A percentile compares a stretch with the other conserved stretches of the same genome.
Evolutionary conservation across 75 land plant species (phyloP).

Genomic region (Adiantum capillusveneris): DNA sequence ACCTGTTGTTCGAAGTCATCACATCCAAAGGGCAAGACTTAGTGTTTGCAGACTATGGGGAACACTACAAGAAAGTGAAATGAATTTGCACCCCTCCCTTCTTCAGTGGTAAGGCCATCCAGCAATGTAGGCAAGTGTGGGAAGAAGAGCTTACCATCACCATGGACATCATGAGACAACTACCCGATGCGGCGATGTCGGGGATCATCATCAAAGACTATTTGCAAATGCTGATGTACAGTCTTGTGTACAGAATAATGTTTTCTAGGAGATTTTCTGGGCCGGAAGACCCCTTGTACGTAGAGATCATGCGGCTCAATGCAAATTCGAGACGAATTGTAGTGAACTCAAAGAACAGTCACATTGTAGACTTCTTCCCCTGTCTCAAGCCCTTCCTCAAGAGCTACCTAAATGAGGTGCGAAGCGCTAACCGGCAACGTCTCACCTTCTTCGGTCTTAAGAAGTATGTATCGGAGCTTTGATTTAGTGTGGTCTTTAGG

Average conservation of each 20-base stretch:
- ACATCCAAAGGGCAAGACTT: constrained; percentile 27
- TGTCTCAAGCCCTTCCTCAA: constrained; percentile 6
- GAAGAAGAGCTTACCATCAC: constrained; percentile 16
- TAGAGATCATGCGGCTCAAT: constrained; percentile 21
- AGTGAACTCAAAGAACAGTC: too few species aligned
- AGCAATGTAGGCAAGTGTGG: constrained; percentile 19
- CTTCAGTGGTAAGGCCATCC: constrained; percentile 31
- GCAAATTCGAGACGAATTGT: background rate
- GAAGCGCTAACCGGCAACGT: constrained; percentile 24
- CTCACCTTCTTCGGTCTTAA: background rate
- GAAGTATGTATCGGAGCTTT: too few species aligned
- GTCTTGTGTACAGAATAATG: constrained; percentile 27
- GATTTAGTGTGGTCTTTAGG: too few species aligned
- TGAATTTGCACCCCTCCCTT: constrained; percentile 31
- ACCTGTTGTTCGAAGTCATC: constrained; percentile 26
- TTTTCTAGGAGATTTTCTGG: constrained; percentile 19
- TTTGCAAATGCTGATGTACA: constrained; percentile 33
- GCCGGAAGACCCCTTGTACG: constrained; percentile 18
- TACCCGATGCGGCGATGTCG: constrained; percentile 6
- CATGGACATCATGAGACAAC: constrained; percentile 3
- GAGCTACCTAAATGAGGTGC: constrained; percentile 23
- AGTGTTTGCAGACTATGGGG: constrained; percentile 32
- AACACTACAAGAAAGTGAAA: constrained; percentile 30
- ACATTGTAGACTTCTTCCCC: too few species aligned
- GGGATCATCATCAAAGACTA: constrained; percentile 17